A percentile compares a stretch with the other conserved stretches of the same genome.
These are phyloP conservation scores for Citrullus mucosospermus DNA, from an alignment of 306 rosid genomes.

Conservation along the genomic window DNA sequence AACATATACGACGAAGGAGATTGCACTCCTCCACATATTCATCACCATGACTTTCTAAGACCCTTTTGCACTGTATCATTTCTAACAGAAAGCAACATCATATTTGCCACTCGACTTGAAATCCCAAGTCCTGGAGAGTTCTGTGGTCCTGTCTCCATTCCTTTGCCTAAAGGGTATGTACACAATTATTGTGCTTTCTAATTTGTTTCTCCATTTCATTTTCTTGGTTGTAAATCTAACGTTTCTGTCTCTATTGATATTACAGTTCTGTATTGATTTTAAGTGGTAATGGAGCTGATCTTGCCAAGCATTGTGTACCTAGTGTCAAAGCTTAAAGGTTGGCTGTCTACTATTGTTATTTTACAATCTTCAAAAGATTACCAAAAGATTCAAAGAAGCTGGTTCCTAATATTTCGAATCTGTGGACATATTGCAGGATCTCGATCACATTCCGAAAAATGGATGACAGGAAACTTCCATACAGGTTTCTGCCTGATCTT, in stretches of 20 bases:
- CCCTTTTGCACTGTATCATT: slow-evolving; percentile 44
- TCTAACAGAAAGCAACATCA: slow-evolving; percentile 25
- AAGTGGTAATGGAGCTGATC: slow-evolving; percentile 42
- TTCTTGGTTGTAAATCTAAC: neutral
- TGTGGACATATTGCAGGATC: slow-evolving; percentile 26
- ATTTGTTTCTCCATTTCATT: neutral
- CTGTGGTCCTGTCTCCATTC: slow-evolving; percentile 19
- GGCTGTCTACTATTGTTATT: neutral
- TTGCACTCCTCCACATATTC: slow-evolving; percentile 62
- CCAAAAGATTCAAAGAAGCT: neutral
- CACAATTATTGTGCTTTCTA: neutral
- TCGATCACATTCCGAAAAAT: slow-evolving; percentile 58
- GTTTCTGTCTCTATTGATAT: neutral
- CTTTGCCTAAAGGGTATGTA: slow-evolving; percentile 40
- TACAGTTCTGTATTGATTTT: slow-evolving; percentile 40
- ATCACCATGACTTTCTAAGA: slow-evolving; percentile 45
- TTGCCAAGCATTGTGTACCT: slow-evolving; percentile 48
- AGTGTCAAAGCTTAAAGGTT: slow-evolving; percentile 38
- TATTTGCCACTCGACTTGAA: slow-evolving; percentile 29
- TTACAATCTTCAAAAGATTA: neutral
- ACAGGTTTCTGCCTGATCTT: slow-evolving; percentile 20
- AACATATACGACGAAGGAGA: slow-evolving; percentile 58
- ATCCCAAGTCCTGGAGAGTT: slow-evolving; percentile 31
- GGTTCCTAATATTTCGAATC: neutral
- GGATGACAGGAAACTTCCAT: slow-evolving; percentile 33